A percentile compares a stretch with the other conserved stretches of the same genome.
phyloP scores from a whole-genome alignment of 805 yeast species.

The Wickerhamiella nectarea region DNA sequence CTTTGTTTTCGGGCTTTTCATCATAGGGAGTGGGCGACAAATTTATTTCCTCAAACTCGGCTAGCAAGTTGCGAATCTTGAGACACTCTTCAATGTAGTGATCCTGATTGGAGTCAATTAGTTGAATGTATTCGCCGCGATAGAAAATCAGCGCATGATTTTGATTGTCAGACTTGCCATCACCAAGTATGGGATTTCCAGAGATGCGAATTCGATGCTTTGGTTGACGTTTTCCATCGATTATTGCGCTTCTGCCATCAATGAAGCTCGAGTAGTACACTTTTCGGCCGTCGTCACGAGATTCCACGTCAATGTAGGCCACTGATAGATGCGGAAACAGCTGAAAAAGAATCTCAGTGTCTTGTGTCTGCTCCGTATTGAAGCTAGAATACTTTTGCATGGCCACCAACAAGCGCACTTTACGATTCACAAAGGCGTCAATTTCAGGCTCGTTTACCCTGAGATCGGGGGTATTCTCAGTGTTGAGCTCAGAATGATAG shows the following conservation, averaged over 20 bases:
- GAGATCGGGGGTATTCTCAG: conserved; percentile 25
- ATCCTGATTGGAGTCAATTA: conserved; percentile 76
- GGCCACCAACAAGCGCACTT: conserved; percentile 67
- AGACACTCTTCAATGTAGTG: conserved; percentile 71
- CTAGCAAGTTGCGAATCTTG: conserved; percentile 58
- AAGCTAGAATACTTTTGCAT: conserved; percentile 74
- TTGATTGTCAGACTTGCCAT: conserved; percentile 76
- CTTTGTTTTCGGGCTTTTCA: conserved; percentile 26
- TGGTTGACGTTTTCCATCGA: conserved; percentile 45
- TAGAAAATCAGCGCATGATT: conserved; percentile 61
- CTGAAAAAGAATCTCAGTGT: conserved; percentile 62
- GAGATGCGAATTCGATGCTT: conserved; percentile 52
- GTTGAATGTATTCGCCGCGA: conserved; percentile 69
- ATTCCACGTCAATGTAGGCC: conserved; percentile 13
- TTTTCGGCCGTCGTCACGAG: conserved; percentile 25
- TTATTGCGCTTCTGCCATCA: conserved; percentile 54
- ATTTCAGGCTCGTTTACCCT: conserved; percentile 19
- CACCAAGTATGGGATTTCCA: conserved; percentile 74
- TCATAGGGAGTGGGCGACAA: conserved; percentile 15
- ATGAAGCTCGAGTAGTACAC: conserved; percentile 48
- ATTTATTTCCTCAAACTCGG: conserved; percentile 54
- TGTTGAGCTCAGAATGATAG: conserved; percentile 50
- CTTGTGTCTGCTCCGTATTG: conserved; percentile 55
- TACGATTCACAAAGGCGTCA: conserved; percentile 61
- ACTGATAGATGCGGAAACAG: conserved; percentile 69